Percentiles rank a stretch among this genome's conserved stretches.
These are phyloP conservation scores for Musa acuminata DNA, from an alignment of 176 grass and related monocot species.

Conservation along the genomic window DNA sequence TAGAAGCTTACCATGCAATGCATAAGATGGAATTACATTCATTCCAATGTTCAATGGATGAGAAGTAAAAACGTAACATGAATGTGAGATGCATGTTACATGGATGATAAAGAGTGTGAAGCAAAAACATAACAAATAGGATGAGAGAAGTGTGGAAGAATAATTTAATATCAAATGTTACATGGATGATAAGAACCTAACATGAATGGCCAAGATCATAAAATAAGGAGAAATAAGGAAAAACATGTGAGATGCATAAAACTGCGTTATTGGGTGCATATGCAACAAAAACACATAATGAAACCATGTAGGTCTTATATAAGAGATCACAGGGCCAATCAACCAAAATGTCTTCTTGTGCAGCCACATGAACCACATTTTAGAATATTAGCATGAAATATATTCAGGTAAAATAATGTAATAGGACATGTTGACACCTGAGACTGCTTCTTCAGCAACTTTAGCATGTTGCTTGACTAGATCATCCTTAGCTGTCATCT, in stretches of 20 bases:
- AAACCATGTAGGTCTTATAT: not conserved
- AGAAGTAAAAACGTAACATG: too few relatives aligned
- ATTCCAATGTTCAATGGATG: too few relatives aligned
- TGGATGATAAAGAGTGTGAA: too few relatives aligned
- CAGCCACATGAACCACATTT: not conserved
- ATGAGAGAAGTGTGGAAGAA: not conserved
- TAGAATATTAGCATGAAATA: not conserved
- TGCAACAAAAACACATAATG: not conserved
- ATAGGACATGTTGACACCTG: slow-evolving; percentile 41
- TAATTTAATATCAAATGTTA: not conserved
- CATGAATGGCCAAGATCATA: not conserved
- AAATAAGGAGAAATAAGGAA: too few relatives aligned
- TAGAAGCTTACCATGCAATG: not conserved
- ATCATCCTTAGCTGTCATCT: slow-evolving; percentile 86
- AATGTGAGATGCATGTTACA: too few relatives aligned
- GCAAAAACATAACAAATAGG: too few relatives aligned
- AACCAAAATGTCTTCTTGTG: not conserved
- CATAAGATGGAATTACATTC: not conserved
- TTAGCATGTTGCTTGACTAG: slow-evolving; percentile 96
- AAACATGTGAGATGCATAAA: too few relatives aligned
- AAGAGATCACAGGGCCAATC: not conserved
- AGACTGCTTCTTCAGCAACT: slow-evolving; percentile 99
- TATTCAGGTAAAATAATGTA: slow-evolving; percentile 2
- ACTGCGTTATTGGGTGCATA: not conserved
- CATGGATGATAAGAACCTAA: not conserved